Evolutionary conservation across 306 rosid genomes (phyloP).

Genomic region (Gynostemma pentaphyllum): DNA sequence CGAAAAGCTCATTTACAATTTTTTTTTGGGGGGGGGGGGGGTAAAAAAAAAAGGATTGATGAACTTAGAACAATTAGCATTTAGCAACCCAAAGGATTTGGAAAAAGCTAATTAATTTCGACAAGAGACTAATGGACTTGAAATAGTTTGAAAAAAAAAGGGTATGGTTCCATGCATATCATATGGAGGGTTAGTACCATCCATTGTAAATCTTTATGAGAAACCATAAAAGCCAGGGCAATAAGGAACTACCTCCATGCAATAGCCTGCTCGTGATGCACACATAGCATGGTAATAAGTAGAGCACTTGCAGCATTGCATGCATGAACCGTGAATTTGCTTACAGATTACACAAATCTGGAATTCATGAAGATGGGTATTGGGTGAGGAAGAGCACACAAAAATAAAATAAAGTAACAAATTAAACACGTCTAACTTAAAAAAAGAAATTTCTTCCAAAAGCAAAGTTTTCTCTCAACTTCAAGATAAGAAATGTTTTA

Average conservation of each 20-base stretch:
- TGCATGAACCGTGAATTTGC: conserved; percentile 97
- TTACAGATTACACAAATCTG: conserved; percentile 98
- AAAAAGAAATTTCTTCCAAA: too few species aligned
- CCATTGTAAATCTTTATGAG: background rate
- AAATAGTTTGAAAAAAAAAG: background rate
- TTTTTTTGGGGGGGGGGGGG: background rate
- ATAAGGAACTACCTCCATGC: conserved; percentile 70
- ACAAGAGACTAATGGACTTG: background rate
- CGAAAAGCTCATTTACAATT: background rate
- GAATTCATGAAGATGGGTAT: conserved; percentile 18
- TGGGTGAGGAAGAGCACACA: conserved; percentile 4
- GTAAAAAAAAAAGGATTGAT: background rate
- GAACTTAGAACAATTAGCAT: background rate
- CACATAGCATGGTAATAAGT: conserved; percentile 99
- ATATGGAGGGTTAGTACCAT: background rate
- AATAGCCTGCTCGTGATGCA: conserved; percentile 98
- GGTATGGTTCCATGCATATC: too few species aligned
- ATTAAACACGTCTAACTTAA: too few species aligned
- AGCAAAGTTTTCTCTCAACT: too few species aligned
- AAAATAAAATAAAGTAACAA: too few species aligned
- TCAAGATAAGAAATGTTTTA: too few species aligned
- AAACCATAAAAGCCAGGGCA: background rate
- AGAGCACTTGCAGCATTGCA: conserved; percentile 96
- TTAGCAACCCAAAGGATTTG: background rate
- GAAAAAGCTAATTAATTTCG: background rate